Base-by-base conservation (phyloP, 139 green algal genomes). In the Volvox reticuliferus region DNA sequence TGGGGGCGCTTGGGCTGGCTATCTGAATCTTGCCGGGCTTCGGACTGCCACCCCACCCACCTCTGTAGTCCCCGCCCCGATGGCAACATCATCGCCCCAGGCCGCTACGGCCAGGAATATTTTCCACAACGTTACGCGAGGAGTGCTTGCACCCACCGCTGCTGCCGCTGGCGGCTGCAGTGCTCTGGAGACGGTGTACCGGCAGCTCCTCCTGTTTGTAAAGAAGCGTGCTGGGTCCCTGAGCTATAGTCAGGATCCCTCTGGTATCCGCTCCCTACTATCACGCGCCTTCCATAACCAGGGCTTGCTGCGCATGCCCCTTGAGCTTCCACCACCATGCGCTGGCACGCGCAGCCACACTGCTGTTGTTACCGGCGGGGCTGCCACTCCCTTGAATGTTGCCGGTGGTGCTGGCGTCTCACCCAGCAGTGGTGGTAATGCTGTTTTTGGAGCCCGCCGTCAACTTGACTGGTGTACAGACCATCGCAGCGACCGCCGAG, bases 161-260 rank as follows among this genome's bases (percentile, higher is more conserved):
- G 77, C 37, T 44, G 26, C 73, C 18, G 55, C 32, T 79, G 79
- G 37, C 78, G 37, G 65, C 44, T 24, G 82, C 84, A 88, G 88
- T 73, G 44, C 80, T 2, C 63, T 92, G 71, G 89, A 84, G 22
- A 80, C 80, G 35, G 81, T 94, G 65, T 89, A 91, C 81, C 84
- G 50, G 22, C 88, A 90, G 78, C 67, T 89, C 67, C 84, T 91
- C 73, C 88, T 98, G 32, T 97, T 95, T 78, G 97, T 98, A 61
- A 97, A 98, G 94, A 96, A 96, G 50, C 95, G 95, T 79, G 92
- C 94, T 5, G 94, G 95, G 0, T 93, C 90, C 2, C 90, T 98
- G 84, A 93, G 95, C 0, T 97, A 97, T 65, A 91, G 87, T 0
- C 94, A 97, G 63, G 96, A 98, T 75, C 95, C 95, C 16, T 93